Percentiles rank a stretch among this genome's conserved stretches.
These are phyloP conservation scores for Phylloporus rhodoxanthus DNA, from an alignment of 768 basidiomycete species.

Conservation along the genomic window DNA sequence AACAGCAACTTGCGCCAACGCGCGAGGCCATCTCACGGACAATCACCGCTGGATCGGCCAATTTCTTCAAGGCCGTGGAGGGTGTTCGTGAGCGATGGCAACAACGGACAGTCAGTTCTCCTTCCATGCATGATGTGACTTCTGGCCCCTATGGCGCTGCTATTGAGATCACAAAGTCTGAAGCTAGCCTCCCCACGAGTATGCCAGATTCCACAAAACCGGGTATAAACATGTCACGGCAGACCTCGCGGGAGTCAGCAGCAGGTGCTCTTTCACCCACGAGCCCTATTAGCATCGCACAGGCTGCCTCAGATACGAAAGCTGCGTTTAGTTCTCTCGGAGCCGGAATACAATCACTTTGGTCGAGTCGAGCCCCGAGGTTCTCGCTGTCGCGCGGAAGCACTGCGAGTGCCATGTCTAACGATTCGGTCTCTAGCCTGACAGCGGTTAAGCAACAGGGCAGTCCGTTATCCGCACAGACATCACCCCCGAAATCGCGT, in stretches of 20 bases:
- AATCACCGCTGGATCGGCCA: constrained; percentile 64
- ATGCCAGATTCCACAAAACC: constrained; percentile 13
- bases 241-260: constrained; percentile 26
- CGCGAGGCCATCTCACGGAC: constrained; percentile 84
- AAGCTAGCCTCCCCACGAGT: constrained; percentile 15
- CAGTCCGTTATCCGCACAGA: constrained; percentile 1
- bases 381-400: constrained; percentile 33
- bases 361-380: constrained; percentile 36
- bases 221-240: constrained; percentile 11
- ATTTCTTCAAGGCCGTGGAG: constrained; percentile 85
- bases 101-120: constrained; percentile 31
- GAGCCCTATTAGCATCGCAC: constrained; percentile 26
- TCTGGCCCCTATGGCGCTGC: constrained; percentile 17
- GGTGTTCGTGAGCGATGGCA: constrained; percentile 77
- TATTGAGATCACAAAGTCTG: constrained; percentile 28
- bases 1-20: constrained; percentile 90
- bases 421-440: constrained; percentile 18
- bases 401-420: constrained; percentile 19
- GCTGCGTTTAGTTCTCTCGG: constrained; percentile 38
- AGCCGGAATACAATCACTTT: constrained; percentile 44
- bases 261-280: constrained; percentile 5
- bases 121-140: constrained; percentile 21
- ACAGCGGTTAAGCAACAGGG: constrained; percentile 4
- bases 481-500: constrained; percentile 11
- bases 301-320: constrained; percentile 32